Evolutionary conservation across 2,329 filamentous ascomycete species (phyloP).

Genomic region (Epicoccum nigrum): DNA sequence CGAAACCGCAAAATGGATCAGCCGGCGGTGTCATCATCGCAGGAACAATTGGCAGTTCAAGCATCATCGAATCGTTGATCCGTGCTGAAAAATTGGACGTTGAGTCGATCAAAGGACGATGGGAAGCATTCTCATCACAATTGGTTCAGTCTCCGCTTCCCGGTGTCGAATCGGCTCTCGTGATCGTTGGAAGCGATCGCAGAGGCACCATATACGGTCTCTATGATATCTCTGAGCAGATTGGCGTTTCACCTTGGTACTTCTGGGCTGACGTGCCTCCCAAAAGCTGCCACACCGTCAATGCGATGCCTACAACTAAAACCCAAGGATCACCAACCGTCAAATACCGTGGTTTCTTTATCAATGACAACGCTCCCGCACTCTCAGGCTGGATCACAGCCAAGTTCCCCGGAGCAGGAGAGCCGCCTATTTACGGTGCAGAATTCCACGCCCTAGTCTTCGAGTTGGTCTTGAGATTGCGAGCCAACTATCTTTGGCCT

Average conservation of each 20-base stretch:
- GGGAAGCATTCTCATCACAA: neutral
- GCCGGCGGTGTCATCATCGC: neutral
- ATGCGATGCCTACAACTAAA: neutral
- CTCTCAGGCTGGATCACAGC: neutral
- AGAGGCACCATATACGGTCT: conserved; percentile 1
- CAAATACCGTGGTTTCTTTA: conserved; percentile 4
- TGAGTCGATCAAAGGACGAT: neutral
- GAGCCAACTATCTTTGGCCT: conserved; percentile 1
- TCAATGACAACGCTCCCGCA: conserved; percentile 1
- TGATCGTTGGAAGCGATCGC: conserved; percentile 1
- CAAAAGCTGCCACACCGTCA: neutral
- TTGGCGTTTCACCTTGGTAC: neutral
- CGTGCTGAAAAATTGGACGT: neutral
- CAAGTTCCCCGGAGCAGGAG: neutral
- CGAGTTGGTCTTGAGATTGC: neutral
- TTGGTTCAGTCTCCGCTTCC: neutral
- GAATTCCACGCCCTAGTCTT: conserved; percentile 2
- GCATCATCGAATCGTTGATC: neutral
- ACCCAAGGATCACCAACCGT: neutral
- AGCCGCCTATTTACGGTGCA: too few relatives aligned
- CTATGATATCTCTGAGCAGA: conserved; percentile 3
- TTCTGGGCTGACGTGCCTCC: neutral
- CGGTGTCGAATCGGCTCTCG: neutral
- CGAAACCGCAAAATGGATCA: neutral
- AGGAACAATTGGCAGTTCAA: neutral